Base-by-base conservation (phyloP, 345 rosid genomes). In the Turritis glabra region DNA sequence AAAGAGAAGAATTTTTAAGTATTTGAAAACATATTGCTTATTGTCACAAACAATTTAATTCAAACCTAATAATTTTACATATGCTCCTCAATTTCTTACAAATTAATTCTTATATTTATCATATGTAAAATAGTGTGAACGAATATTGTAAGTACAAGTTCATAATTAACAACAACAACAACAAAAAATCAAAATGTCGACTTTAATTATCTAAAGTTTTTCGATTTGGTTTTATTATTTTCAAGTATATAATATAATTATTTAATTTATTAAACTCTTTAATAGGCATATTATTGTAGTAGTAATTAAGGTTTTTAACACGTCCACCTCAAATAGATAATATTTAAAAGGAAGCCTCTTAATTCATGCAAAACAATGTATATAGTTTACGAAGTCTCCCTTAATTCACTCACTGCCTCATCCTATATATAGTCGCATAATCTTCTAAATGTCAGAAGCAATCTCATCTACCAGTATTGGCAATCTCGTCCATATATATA, bases 301-400 rank as follows among this genome's bases (percentile, higher is more conserved):
- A n/a, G n/a, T n/a, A n/a, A n/a, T n/a, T n/a, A n/a, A n/a, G n/a
- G n/a, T n/a, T n/a, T n/a, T n/a, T n/a, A n/a, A 54, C 50, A 33
- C 7, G 71, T 64, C 64, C 56, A 73, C 56, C 55, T 73, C 64
- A 73, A 41, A 25, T 56, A 40, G 17, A 47, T 4, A 64, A 18
- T 26, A 44, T 57, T 33, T 3, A 47, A 56, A 55, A 26, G 51
- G 37, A 74, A 48, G 7, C 2, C 8, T 48, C 67, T 23, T 57
- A 46, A 66, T 57, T 48, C 67, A 75, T 75, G 73, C 61, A 75
- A 75, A 66, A 58, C 9, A 58, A 74, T 22, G 26, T 2, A 55
- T 67, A 58, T 67, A 21, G 15, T 27, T 67, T 7, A 47, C 25
- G 19, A 74, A 67, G 78, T 67, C 78, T 67, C 40, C 75, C 68